Base-by-base conservation (phyloP, 495 filamentous ascomycete species). In the Saxophila tyrrhenica region DNA sequence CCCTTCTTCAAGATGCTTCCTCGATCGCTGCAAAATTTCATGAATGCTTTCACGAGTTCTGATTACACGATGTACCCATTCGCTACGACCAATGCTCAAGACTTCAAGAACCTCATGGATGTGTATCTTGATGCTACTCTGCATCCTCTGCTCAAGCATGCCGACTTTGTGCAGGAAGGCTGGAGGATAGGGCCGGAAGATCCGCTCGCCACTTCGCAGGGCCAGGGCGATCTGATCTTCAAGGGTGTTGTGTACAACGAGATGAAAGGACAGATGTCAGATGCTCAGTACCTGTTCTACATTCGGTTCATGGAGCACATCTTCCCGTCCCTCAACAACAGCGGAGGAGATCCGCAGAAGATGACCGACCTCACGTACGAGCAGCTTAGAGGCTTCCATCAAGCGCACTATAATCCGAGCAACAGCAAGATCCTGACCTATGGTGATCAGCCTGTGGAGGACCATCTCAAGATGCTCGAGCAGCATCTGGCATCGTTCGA, bases 1-100 rank as follows among this genome's bases (percentile, higher is more conserved):
- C 92, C 92, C 0, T 98, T 98, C 74, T 97, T 98, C 73, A 98
- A 97, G 76, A 98, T 98, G 92, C 79, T 98, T 24, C 94, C 91
- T 15, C 83, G 92, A 47, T 95, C 92, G 22, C 79, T 98, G 2
- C 95, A 92, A 39, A 98, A 96, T 67, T 97, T 95, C 65, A 98
- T 98, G 92, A 98, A 98, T 65, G 92, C 92, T 43, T 94, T 97
- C 63, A 98, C 92, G 35, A 86, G 88, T 29, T 83, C 87, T 20
- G 92, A 98, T 64, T 89, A 98, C 65, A 98, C 92, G n/a, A 89
- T 84, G 41, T 98, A 98, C 66, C 92, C 92, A 1, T 98, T 98
- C 65, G 89, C 92, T 55, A 98, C 92, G 8, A 98, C 92, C n/a
- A 98, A 98, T 61, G 72, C 78, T 32, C 87, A 94, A 65, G 92